These are phyloP conservation scores for Phytophthora tubulina DNA, from an alignment of 352 stramenopile species.

Conservation along the genomic window DNA sequence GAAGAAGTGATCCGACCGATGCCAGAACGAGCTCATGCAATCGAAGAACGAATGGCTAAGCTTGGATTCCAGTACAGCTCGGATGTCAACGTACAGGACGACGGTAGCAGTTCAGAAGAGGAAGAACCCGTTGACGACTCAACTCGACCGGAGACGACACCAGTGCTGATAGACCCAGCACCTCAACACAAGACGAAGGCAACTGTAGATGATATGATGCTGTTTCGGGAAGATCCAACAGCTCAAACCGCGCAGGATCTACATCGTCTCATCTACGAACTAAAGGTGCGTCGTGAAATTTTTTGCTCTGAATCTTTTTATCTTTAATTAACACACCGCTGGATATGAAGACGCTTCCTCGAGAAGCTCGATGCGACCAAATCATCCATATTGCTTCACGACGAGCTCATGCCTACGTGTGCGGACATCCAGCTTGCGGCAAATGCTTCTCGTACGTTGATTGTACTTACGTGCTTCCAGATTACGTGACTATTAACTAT, in stretches of 20 bases:
- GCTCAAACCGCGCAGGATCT: constrained; percentile 55
- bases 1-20: constrained; percentile 32
- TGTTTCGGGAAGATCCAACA: constrained; percentile 23
- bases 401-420: constrained; percentile 58
- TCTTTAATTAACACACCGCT: neutral
- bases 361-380: constrained; percentile 50
- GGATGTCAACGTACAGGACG: constrained; percentile 13
- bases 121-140: constrained; percentile 1
- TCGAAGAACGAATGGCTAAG: constrained; percentile 51
- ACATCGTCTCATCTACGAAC: constrained; percentile 69
- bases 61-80: constrained; percentile 58
- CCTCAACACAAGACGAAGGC: neutral
- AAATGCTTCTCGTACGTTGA: constrained; percentile 64
- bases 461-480: neutral
- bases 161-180: neutral
- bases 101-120: constrained; percentile 2
- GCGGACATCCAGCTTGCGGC: constrained; percentile 61
- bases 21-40: constrained; percentile 48
- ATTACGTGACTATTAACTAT: neutral
- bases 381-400: constrained; percentile 63
- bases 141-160: constrained; percentile 29
- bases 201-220: constrained; percentile 41
- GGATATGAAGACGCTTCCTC: constrained; percentile 50
- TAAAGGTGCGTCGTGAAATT: constrained; percentile 47
- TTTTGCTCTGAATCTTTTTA: neutral